Evolutionary conservation across 2,329 filamentous ascomycete genomes (phyloP).

Genomic region (Exophiala sp.): DNA sequence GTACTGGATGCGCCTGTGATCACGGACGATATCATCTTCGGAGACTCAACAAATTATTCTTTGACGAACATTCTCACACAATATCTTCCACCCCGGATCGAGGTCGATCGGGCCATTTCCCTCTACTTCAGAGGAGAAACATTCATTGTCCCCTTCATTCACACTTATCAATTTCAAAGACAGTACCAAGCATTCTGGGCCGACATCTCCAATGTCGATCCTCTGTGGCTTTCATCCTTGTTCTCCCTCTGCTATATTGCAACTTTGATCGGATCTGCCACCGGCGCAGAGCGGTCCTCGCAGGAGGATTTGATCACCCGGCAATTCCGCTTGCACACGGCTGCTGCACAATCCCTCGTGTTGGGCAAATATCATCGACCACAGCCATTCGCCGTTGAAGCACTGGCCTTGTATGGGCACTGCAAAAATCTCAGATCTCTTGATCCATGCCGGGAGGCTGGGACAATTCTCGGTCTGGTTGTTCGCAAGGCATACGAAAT

Average conservation of each 20-base stretch:
- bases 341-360: slow-evolving; percentile 51
- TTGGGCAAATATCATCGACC: slow-evolving; percentile 40
- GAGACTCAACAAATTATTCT: slow-evolving; percentile 7
- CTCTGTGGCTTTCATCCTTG: slow-evolving; percentile 52
- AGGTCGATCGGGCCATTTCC: slow-evolving; percentile 18
- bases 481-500: slow-evolving; percentile 59
- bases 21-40: slow-evolving; percentile 16
- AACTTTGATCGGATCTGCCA: slow-evolving; percentile 2
- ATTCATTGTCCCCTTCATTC: slow-evolving; percentile 20
- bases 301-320: slow-evolving; percentile 45
- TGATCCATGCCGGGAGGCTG: slow-evolving; percentile 53
- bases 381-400: slow-evolving; percentile 24
- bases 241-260: slow-evolving; percentile 47
- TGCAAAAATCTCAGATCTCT: slow-evolving; percentile 51
- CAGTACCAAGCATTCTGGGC: slow-evolving; percentile 54
- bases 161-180: slow-evolving; percentile 17
- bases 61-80: slow-evolving; percentile 12
- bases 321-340: slow-evolving; percentile 32
- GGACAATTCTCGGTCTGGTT: slow-evolving; percentile 53
- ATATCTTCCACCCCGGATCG: slow-evolving; percentile 14
- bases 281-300: slow-evolving; percentile 32
- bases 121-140: slow-evolving; percentile 22
- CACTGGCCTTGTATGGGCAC: slow-evolving; percentile 43
- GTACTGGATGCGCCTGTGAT: neutral
- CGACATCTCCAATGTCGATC: slow-evolving; percentile 44